Percentiles rank a stretch among this genome's conserved stretches.
These are phyloP conservation scores for Tardiomyces blankii DNA, from an alignment of 1,139 yeast species.

Conservation along the genomic window DNA sequence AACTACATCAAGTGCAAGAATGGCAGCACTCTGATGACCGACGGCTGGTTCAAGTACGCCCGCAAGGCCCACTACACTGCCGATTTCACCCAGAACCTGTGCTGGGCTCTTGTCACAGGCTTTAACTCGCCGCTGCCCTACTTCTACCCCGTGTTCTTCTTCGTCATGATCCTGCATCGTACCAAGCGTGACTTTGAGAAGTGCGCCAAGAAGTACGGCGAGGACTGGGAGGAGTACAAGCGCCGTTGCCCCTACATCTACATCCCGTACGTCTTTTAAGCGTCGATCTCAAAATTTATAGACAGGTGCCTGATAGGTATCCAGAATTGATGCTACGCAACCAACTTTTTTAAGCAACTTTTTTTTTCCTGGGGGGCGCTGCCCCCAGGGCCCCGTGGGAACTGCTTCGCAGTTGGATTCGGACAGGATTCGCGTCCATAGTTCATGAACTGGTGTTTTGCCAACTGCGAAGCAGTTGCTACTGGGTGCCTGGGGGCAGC, in stretches of 20 bases:
- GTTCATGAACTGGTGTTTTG: too few relatives aligned
- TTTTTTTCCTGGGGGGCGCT: too few relatives aligned
- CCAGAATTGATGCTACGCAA: too few relatives aligned
- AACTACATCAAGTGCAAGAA: slow-evolving; percentile 71
- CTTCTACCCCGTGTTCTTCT: slow-evolving; percentile 90
- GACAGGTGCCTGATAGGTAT: too few relatives aligned
- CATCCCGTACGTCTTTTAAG: slow-evolving; percentile 74
- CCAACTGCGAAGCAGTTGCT: too few relatives aligned
- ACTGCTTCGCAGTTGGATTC: too few relatives aligned
- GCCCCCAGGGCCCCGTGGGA: too few relatives aligned
- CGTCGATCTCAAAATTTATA: neutral
- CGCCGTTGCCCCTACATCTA: slow-evolving; percentile 86
- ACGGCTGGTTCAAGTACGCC: slow-evolving; percentile 86
- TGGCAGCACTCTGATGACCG: slow-evolving; percentile 76
- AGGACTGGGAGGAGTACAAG: slow-evolving; percentile 82
- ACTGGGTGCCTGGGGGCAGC: too few relatives aligned
- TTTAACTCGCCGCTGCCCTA: slow-evolving; percentile 82
- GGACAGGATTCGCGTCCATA: too few relatives aligned
- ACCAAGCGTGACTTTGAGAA: slow-evolving; percentile 77
- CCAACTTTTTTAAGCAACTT: too few relatives aligned
- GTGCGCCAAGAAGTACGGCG: slow-evolving; percentile 80
- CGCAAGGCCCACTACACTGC: slow-evolving; percentile 95
- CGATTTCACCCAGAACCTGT: slow-evolving; percentile 74
- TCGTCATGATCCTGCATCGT: slow-evolving; percentile 78
- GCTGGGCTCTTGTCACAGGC: slow-evolving; percentile 93